phyloP scores from a whole-genome alignment of 495 filamentous ascomycete species.

The Annulohypoxylon stygium region DNA sequence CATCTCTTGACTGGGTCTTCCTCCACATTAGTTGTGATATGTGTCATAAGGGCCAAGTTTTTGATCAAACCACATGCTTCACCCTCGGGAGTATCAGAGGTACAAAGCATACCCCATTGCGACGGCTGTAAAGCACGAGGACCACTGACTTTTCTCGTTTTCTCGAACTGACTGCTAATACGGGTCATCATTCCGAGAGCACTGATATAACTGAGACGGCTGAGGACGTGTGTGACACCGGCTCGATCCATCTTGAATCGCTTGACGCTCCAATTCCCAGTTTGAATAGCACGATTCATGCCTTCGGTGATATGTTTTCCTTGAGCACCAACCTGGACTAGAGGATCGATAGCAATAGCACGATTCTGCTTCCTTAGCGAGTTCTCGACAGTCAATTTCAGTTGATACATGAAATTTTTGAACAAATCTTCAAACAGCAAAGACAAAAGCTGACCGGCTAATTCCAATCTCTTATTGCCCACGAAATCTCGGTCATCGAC shows the following conservation, averaged over 20 bases:
- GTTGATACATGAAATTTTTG: slow-evolving; percentile 88
- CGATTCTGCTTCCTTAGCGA: slow-evolving; percentile 90
- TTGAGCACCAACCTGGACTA: slow-evolving; percentile 78
- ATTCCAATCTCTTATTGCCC: slow-evolving; percentile 94
- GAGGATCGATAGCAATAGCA: slow-evolving; percentile 87
- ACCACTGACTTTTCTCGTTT: slow-evolving; percentile 94
- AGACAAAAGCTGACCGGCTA: slow-evolving; percentile 95
- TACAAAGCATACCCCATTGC: slow-evolving; percentile 97
- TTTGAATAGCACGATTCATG: slow-evolving; percentile 93
- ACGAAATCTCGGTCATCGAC: slow-evolving; percentile 98
- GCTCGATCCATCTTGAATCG: slow-evolving; percentile 99
- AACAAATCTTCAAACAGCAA: slow-evolving; percentile 97
- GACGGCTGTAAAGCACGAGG: slow-evolving; percentile 96
- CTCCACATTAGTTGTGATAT: slow-evolving; percentile 96
- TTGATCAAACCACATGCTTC: slow-evolving; percentile 98
- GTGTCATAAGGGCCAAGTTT: slow-evolving; percentile 98
- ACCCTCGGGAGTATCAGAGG: slow-evolving; percentile 97
- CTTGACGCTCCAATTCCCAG: slow-evolving; percentile 96
- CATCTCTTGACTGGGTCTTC: slow-evolving; percentile 87
- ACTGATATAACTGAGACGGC: slow-evolving; percentile 94
- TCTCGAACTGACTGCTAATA: slow-evolving; percentile 98
- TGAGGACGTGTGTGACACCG: slow-evolving; percentile 96
- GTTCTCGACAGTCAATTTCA: slow-evolving; percentile 93
- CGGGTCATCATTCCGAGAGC: slow-evolving; percentile 99
- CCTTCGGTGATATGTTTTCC: slow-evolving; percentile 86